Evolutionary conservation across 208 protist species (phyloP).

Genomic region (Trypanosoma cruzi): DNA sequence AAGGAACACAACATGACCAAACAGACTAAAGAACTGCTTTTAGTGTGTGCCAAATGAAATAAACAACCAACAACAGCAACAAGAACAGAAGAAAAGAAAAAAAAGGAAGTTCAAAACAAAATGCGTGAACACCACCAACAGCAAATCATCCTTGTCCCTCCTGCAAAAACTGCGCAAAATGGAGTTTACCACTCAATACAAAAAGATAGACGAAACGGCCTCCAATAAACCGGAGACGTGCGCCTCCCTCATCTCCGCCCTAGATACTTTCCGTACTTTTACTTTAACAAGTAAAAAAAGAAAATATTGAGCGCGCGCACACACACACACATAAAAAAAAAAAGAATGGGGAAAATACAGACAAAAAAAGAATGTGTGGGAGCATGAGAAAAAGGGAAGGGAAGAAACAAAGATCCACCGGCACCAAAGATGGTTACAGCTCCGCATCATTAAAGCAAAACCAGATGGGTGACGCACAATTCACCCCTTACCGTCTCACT

Average conservation of each 20-base stretch:
- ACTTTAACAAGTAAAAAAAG: not conserved
- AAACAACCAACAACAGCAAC: conserved; percentile 1
- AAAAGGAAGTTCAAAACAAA: not conserved
- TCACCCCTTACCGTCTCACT: conserved; percentile 32
- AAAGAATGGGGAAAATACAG: too few relatives aligned
- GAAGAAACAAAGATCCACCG: too few relatives aligned
- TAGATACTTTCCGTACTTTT: not conserved
- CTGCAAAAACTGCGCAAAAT: not conserved
- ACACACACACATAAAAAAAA: not conserved
- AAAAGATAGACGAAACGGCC: not conserved
- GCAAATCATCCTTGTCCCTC: not conserved
- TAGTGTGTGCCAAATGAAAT: conserved; percentile 12
- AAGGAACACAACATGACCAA: conserved; percentile 17
- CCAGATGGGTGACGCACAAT: not conserved
- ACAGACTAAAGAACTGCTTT: conserved; percentile 7
- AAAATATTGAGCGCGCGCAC: not conserved
- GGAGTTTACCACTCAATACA: not conserved
- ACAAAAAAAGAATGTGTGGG: too few relatives aligned
- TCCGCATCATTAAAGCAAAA: not conserved
- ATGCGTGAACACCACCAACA: not conserved
- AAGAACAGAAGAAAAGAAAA: conserved; percentile 18
- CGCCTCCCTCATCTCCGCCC: not conserved
- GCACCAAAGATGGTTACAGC: too few relatives aligned
- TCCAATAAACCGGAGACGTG: not conserved
- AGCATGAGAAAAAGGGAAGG: not conserved